Evolutionary conservation across 202 grass and related monocot species (phyloP).

Genomic region (Miscanthus sacchariflorus): DNA sequence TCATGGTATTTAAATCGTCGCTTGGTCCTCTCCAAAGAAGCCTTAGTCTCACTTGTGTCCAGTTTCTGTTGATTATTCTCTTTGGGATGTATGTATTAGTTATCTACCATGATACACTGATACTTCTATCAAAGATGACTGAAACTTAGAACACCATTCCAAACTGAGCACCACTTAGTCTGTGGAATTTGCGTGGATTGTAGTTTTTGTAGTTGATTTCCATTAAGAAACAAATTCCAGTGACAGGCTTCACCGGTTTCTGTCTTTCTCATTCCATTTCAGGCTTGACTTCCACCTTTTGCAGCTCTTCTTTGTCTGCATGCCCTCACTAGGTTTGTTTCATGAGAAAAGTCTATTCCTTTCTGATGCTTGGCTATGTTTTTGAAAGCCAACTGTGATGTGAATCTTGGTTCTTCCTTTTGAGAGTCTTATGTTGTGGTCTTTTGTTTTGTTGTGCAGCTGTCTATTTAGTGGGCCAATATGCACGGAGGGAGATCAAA

Average conservation of each 20-base stretch:
- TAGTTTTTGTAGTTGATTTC: background rate
- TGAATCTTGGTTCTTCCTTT: constrained; percentile 21
- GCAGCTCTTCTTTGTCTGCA: constrained; percentile 93
- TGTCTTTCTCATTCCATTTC: constrained; percentile 39
- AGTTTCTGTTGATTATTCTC: background rate
- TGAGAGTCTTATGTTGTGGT: constrained; percentile 23
- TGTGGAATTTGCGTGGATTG: constrained; percentile 1
- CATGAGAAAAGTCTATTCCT: constrained; percentile 17
- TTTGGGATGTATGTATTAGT: background rate
- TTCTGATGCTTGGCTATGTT: background rate
- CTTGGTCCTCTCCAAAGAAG: background rate
- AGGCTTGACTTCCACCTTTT: constrained; percentile 97
- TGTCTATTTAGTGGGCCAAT: constrained; percentile 83
- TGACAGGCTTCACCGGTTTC: constrained; percentile 2
- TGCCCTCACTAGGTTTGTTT: constrained; percentile 89
- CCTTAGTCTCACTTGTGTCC: background rate
- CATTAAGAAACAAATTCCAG: constrained; percentile 32
- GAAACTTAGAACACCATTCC: background rate
- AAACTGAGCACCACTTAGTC: constrained; percentile 10
- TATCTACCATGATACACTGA: constrained; percentile 26
- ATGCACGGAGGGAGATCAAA: constrained; percentile 84
- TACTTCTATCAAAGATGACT: background rate
- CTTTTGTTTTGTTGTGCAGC: constrained; percentile 64
- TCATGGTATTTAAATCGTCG: background rate
- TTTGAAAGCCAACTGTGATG: constrained; percentile 25